Base-by-base conservation (phyloP, 1,284 basidiomycete species). In the Cutaneotrichosporon spelunceum region DNA sequence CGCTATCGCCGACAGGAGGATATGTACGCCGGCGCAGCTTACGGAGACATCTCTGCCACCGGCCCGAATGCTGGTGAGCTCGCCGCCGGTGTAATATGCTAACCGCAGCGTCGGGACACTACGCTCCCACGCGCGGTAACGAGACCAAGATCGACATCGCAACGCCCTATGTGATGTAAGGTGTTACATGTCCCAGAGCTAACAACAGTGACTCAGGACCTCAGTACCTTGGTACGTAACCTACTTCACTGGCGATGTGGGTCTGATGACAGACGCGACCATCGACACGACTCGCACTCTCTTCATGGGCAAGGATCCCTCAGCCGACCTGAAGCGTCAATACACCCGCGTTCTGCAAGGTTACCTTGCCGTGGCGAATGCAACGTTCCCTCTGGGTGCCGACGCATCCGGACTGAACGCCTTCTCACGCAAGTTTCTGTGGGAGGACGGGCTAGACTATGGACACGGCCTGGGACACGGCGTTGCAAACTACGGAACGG, bases 331-430 rank as follows among this genome's bases (percentile, higher is more conserved):
- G 63, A 88, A 87, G 72, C 88, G 94, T 65, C 93, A 93, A 1
- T 98, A 88, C 76, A 99, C 96, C 19, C 84, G 93, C 26, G 96
- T 99, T 27, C 79, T 99, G 57, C 95, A 99, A 79, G 95, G 95
- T 4, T 95, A 99, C 81, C 94, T 98, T 68, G 91, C 92, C 42
- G 92, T 96, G 68, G 91, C 94, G 78, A 86, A 83, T 64, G 88
- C 89, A 3, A 82, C 92, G 30, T 98, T 95, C 82, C 94, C 93
- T 23, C 85, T 88, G 74, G 90, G 90, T 9, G 93, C 91, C 1
- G 87, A 88, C 3, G 92, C 92, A 0, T 80, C 82, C 48, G 85
- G 88, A 72, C 79, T 97, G 30, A 91, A 93, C 73, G 88, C 91
- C 54, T 82, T 96, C 21, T 93, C 93, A 13, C 85, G 91, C 50